Conservation (phyloP, 2,329 filamentous ascomycete species). For the Hypoxylon sp. region DNA sequence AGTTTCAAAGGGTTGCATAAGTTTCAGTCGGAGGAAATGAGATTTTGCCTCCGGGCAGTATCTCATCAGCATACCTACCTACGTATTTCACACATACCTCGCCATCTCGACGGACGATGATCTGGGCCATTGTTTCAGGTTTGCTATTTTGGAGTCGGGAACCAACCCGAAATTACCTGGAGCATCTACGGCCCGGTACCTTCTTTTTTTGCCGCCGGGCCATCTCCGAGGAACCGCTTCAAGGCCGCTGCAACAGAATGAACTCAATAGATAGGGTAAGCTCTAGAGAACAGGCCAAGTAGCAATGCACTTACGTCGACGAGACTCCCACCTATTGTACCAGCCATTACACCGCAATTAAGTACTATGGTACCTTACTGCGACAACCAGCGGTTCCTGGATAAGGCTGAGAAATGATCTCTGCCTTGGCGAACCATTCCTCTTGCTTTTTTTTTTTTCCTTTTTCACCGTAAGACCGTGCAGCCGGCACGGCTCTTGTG, state of each 20-base stretch:
- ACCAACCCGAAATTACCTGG: conserved; percentile 11
- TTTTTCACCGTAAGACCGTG: background rate
- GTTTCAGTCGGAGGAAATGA: conserved; percentile 11
- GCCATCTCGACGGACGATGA: conserved; percentile 1
- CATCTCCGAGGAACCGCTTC: background rate
- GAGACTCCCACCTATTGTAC: background rate
- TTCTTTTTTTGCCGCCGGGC: background rate
- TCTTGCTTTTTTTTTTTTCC: conserved; percentile 6
- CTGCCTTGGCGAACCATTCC: conserved; percentile 30
- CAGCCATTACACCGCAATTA: background rate
- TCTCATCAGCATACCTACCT: conserved; percentile 3
- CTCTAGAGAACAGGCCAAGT: conserved; percentile 1
- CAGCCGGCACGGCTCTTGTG: conserved; percentile 19
- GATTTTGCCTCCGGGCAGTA: background rate
- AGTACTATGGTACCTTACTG: conserved; percentile 4
- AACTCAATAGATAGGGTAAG: conserved; percentile 6
- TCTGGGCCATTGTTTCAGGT: conserved; percentile 26
- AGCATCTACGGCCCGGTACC: conserved; percentile 9
- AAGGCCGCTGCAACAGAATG: conserved; percentile 9
- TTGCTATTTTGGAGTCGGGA: conserved; percentile 32
- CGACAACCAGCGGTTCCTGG: background rate
- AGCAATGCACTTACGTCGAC: background rate
- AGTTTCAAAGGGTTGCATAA: conserved; percentile 23
- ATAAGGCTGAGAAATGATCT: conserved; percentile 35
- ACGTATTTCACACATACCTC: conserved; percentile 2